Conservation (phyloP, 1,139 yeast species). For the Kodamaea ohmeri region DNA sequence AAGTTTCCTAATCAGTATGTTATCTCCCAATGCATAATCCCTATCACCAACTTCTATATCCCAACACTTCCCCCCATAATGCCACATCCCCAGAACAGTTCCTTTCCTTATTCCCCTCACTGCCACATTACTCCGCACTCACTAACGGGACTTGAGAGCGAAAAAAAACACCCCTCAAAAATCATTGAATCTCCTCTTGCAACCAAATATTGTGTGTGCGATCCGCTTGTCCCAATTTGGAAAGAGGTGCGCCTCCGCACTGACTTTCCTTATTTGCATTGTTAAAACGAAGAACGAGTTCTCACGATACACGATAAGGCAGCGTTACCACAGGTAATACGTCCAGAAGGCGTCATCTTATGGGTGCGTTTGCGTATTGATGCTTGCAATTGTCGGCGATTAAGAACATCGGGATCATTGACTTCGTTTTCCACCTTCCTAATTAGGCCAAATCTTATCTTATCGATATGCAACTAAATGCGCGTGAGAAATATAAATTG, state of each 20-base stretch:
- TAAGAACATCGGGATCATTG: background rate
- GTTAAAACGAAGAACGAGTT: no score
- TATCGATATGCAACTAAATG: background rate
- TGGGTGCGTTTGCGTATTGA: background rate
- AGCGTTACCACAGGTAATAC: background rate
- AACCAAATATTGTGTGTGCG: background rate
- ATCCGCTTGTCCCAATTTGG: slow-evolving; percentile 4
- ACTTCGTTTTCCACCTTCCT: slow-evolving; percentile 1
- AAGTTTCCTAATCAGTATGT: no score
- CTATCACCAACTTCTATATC: no score
- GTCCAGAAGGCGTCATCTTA: no score
- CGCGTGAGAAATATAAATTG: slow-evolving; percentile 3
- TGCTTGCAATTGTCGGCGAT: background rate
- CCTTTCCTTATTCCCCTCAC: no score
- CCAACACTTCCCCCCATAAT: no score
- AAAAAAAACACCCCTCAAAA: no score
- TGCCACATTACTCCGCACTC: no score
- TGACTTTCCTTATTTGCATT: background rate
- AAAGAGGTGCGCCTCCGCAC: slow-evolving; percentile 1
- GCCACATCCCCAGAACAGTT: no score
- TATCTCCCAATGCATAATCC: no score
- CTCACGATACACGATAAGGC: no score
- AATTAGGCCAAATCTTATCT: background rate
- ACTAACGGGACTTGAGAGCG: no score
- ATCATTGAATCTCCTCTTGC: background rate